Conservation (phyloP, 2,329 filamentous ascomycete genomes). For the Aspergillus japonicus region DNA sequence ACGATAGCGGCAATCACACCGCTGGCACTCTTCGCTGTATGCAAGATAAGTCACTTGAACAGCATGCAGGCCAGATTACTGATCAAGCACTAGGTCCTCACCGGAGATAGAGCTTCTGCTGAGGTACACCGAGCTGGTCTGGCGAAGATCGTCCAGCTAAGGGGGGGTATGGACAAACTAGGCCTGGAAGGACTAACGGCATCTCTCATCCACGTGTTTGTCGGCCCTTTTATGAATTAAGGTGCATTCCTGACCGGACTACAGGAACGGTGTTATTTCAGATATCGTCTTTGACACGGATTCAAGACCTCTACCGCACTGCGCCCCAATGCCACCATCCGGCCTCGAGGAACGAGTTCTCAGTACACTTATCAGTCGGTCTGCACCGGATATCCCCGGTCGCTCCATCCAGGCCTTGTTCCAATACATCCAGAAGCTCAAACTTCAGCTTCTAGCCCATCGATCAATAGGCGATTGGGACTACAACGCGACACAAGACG, state of each 20-base stretch:
- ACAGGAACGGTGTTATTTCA: slow-evolving; percentile 5
- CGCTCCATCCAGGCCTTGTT: too few relatives aligned
- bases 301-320: neutral
- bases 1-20: neutral
- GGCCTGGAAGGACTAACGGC: neutral
- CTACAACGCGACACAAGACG: too few relatives aligned
- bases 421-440: too few relatives aligned
- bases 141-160: neutral
- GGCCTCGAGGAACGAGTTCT: neutral
- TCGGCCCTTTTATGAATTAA: too few relatives aligned
- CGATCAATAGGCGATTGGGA: too few relatives aligned
- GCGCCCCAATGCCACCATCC: neutral
- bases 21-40: slow-evolving; percentile 5
- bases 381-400: too few relatives aligned
- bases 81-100: neutral
- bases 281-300: neutral
- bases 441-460: too few relatives aligned
- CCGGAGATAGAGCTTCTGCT: neutral
- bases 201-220: slow-evolving; percentile 1
- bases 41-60: neutral
- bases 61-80: neutral
- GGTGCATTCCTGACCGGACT: neutral
- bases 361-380: too few relatives aligned
- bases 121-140: neutral
- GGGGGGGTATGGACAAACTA: neutral